Conservation (phyloP, 352 stramenopile species). For the Aphanomyces invadans region DNA sequence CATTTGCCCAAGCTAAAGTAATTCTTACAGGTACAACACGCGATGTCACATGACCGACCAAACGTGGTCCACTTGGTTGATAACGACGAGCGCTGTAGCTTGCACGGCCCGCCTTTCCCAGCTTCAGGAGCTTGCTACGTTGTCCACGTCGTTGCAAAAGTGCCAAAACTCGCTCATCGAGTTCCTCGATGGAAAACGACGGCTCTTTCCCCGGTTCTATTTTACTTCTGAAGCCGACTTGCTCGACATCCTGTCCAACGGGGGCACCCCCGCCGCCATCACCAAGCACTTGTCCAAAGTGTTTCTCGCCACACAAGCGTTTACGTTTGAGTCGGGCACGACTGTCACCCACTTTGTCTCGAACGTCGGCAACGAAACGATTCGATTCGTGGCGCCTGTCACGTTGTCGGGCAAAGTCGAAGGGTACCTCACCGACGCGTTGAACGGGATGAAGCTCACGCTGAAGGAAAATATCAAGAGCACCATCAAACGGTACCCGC, state of each 20-base stretch:
- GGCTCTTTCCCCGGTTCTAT: constrained; percentile 92
- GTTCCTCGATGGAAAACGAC: constrained; percentile 90
- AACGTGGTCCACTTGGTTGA: not conserved
- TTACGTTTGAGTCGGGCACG: constrained; percentile 57
- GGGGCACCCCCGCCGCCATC: constrained; percentile 78
- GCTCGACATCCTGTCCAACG: constrained; percentile 92
- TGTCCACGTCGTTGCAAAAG: constrained; percentile 75
- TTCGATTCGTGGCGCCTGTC: constrained; percentile 85
- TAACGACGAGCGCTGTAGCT: constrained; percentile 32
- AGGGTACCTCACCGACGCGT: constrained; percentile 89
- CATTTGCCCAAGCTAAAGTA: constrained; percentile 28
- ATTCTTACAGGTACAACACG: constrained; percentile 30
- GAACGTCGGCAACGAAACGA: constrained; percentile 79
- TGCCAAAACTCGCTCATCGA: constrained; percentile 92
- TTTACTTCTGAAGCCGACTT: constrained; percentile 93
- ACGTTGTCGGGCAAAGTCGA: constrained; percentile 92
- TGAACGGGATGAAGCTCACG: constrained; percentile 86
- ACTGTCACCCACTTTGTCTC: constrained; percentile 86
- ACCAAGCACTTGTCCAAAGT: constrained; percentile 89
- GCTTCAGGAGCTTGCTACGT: constrained; percentile 65
- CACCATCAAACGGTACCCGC: constrained; percentile 80
- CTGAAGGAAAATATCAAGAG: constrained; percentile 83
- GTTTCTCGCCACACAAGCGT: constrained; percentile 54
- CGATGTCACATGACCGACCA: no score
- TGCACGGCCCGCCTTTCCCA: constrained; percentile 43